Percentiles rank a stretch among this genome's conserved stretches.
Evolutionary conservation across 257 asterid genomes (phyloP).

Genomic region (Ilex aquifolium): DNA sequence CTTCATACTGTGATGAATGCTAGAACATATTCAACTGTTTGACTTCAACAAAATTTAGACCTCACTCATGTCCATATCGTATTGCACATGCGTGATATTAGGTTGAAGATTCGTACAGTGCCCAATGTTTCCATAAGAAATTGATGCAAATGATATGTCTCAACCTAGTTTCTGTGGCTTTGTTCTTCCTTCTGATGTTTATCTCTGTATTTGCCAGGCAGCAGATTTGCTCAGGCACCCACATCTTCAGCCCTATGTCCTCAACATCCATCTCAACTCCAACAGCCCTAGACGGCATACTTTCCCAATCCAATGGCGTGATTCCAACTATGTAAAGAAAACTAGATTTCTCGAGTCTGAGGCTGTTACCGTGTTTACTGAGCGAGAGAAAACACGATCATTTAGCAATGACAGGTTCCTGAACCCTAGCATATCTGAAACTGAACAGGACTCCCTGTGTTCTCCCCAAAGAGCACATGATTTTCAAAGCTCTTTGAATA

Average conservation of each 20-base stretch:
- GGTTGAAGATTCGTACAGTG: not conserved
- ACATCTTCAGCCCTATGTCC: constrained; percentile 67
- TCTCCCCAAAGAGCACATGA: constrained; percentile 45
- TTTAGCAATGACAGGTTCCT: constrained; percentile 76
- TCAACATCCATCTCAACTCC: constrained; percentile 48
- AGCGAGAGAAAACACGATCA: constrained; percentile 56
- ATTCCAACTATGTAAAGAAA: constrained; percentile 36
- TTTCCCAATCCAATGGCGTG: constrained; percentile 33
- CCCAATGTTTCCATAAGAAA: too few species aligned
- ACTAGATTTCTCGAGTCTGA: constrained; percentile 43
- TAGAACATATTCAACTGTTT: too few species aligned
- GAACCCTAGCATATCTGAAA: constrained; percentile 93
- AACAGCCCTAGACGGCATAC: constrained; percentile 59
- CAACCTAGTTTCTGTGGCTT: too few species aligned
- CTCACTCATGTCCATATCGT: not conserved
- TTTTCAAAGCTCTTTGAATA: constrained; percentile 36
- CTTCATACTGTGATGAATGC: too few species aligned
- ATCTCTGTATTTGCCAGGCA: constrained; percentile 47
- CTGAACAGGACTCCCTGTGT: constrained; percentile 46
- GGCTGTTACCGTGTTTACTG: constrained; percentile 21
- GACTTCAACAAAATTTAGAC: too few species aligned
- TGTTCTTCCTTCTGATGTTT: too few species aligned
- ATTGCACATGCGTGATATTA: not conserved
- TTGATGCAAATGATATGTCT: too few species aligned
- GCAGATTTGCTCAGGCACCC: constrained; percentile 80